phyloP scores from a whole-genome alignment of 805 yeast genomes.

The Lipomyces oligophaga region DNA sequence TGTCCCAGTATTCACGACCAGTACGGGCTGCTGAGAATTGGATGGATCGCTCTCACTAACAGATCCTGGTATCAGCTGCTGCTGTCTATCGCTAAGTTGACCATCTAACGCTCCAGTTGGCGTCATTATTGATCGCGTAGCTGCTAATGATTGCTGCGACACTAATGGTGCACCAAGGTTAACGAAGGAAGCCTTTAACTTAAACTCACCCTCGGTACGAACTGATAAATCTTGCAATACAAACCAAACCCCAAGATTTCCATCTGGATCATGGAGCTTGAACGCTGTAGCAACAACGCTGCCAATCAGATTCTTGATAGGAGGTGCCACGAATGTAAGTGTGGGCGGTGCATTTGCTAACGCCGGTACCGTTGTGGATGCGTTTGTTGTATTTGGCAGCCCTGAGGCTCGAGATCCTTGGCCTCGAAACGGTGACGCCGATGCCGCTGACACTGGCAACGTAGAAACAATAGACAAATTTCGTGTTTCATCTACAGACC shows the following conservation, averaged over 20 bases:
- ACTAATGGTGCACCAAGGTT: conserved; percentile 32
- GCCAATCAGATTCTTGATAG: conserved; percentile 43
- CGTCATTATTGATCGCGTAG: conserved; percentile 5
- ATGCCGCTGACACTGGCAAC: conserved; percentile 13
- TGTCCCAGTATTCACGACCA: conserved; percentile 27
- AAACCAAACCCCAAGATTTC: conserved; percentile 43
- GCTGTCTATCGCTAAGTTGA: not conserved
- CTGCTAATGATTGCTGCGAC: not conserved
- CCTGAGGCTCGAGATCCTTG: not conserved
- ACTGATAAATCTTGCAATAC: conserved; percentile 44
- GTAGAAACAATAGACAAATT: conserved; percentile 31
- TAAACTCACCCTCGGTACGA: conserved; percentile 45
- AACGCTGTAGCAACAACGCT: conserved; percentile 41
- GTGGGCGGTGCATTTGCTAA: conserved; percentile 3
- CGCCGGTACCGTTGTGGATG: not conserved
- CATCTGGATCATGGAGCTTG: conserved; percentile 40
- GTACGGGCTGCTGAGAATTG: conserved; percentile 11
- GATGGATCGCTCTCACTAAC: not conserved
- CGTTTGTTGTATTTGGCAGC: not conserved
- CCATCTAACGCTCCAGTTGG: conserved; percentile 3
- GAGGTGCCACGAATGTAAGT: conserved; percentile 29
- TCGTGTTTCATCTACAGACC: conserved; percentile 39
- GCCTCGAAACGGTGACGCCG: conserved; percentile 4
- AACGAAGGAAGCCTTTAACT: conserved; percentile 40
- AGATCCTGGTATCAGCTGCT: not conserved